Percentiles rank a stretch among this genome's conserved stretches.
phyloP scores from a whole-genome alignment of 345 rosid species.

The Eucalyptus grandis region DNA sequence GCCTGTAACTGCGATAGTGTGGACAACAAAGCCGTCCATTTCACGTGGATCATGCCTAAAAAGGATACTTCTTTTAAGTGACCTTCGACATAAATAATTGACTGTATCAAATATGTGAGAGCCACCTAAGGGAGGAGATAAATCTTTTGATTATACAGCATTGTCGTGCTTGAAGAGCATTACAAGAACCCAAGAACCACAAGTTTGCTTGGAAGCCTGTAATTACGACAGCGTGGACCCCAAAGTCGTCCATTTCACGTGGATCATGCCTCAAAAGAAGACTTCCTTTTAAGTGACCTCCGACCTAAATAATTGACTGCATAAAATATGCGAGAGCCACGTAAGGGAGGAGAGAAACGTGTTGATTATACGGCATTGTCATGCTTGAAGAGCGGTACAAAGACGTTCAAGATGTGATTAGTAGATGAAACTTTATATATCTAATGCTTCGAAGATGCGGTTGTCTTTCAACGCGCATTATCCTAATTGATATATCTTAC shows the following conservation, averaged over 20 bases:
- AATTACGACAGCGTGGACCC: no score
- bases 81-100: neutral
- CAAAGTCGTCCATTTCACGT: no score
- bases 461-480: neutral
- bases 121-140: neutral
- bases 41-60: neutral
- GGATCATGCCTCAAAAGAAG: no score
- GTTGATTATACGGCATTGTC: neutral
- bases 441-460: neutral
- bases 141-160: neutral
- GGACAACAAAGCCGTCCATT: neutral
- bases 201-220: no score
- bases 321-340: neutral
- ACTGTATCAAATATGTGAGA: neutral
- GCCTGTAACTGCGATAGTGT: neutral
- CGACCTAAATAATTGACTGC: neutral
- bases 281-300: neutral
- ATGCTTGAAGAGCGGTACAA: neutral
- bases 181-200: neutral
- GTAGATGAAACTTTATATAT: neutral
- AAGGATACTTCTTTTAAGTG: neutral
- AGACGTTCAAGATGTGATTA: neutral
- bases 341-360: neutral
- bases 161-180: neutral
- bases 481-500: neutral